Percentiles rank a stretch among this genome's conserved stretches.
Evolutionary conservation across 1,284 basidiomycete species (phyloP).

Genomic region (Cronartium quercuum): DNA sequence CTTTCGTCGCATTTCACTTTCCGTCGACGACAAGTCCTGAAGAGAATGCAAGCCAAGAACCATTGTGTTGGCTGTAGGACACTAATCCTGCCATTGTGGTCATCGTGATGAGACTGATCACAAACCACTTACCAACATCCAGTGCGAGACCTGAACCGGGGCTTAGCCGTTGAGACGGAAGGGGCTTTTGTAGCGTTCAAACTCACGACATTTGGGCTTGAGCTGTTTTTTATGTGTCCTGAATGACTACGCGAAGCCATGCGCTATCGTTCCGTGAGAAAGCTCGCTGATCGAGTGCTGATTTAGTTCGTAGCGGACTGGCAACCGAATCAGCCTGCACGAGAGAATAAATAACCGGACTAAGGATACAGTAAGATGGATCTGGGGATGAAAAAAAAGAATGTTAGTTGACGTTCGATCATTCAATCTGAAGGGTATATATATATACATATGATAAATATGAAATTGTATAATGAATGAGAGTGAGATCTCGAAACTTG

Average conservation of each 20-base stretch:
- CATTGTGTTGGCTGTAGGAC: neutral
- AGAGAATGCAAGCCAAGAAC: neutral
- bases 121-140: slow-evolving; percentile 23
- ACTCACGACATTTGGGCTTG: slow-evolving; percentile 23
- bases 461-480: neutral
- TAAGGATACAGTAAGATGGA: neutral
- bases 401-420: neutral
- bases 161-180: slow-evolving; percentile 13
- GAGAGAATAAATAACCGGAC: neutral
- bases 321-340: neutral
- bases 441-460: neutral
- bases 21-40: slow-evolving; percentile 30
- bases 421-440: neutral
- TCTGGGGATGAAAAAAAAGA: neutral
- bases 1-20: slow-evolving; percentile 39
- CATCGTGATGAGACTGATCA: neutral
- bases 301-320: neutral
- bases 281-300: neutral
- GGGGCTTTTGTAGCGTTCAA: slow-evolving; percentile 14
- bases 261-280: slow-evolving; percentile 3
- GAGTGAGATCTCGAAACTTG: neutral
- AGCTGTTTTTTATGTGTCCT: slow-evolving; percentile 27
- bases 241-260: slow-evolving; percentile 30
- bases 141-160: slow-evolving; percentile 36
- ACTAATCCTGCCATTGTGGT: neutral